Evolutionary conservation across 2,329 filamentous ascomycete genomes (phyloP).

Genomic region (Colletotrichum agaves): DNA sequence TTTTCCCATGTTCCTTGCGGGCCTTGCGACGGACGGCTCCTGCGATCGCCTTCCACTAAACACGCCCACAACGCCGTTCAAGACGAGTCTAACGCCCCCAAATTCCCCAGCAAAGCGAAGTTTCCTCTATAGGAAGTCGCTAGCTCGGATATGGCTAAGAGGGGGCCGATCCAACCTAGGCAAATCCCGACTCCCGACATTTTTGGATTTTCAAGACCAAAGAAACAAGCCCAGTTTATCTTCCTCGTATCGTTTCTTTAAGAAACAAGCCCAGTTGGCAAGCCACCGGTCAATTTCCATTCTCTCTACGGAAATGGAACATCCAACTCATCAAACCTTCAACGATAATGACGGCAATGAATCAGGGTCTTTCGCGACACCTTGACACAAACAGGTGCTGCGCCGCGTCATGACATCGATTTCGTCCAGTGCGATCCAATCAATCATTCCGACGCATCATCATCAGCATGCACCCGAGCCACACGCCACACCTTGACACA

Average conservation of each 20-base stretch:
- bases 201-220: not conserved
- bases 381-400: not conserved
- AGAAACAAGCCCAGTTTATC: not conserved
- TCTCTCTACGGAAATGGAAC: not conserved
- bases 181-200: slow-evolving; percentile 19
- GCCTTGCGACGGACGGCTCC: slow-evolving; percentile 4
- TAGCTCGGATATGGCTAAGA: not conserved
- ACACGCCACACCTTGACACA: slow-evolving; percentile 15
- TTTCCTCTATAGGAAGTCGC: not conserved
- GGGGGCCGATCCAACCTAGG: slow-evolving; percentile 19
- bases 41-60: slow-evolving; percentile 21
- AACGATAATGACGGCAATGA: not conserved
- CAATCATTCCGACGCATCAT: slow-evolving; percentile 18
- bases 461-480: slow-evolving; percentile 18
- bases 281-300: slow-evolving; percentile 10
- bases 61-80: slow-evolving; percentile 17
- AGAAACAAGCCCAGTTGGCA: not conserved
- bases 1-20: not conserved
- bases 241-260: no score
- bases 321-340: slow-evolving; percentile 9
- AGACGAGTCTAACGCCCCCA: slow-evolving; percentile 19
- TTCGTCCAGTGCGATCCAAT: slow-evolving; percentile 19
- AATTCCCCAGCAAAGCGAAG: slow-evolving; percentile 26
- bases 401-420: not conserved
- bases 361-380: slow-evolving; percentile 2